Percentiles rank a stretch among this genome's conserved stretches.
These are phyloP conservation scores for Sporisorium reilianum DNA, from an alignment of 1,284 basidiomycete species.

Conservation along the genomic window DNA sequence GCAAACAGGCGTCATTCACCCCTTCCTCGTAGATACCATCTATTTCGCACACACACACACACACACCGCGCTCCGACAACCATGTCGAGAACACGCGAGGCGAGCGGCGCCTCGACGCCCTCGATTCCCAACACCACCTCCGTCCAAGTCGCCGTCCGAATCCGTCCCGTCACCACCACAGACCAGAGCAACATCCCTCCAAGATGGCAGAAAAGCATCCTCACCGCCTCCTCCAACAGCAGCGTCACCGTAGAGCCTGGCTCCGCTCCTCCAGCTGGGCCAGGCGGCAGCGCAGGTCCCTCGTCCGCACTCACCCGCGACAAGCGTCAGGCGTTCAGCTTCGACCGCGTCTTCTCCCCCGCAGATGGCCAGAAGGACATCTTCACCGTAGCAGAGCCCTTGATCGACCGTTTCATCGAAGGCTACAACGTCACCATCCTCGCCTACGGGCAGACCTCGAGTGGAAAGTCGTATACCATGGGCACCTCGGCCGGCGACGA, in stretches of 20 bases:
- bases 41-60: too few relatives aligned
- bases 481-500: slow-evolving; percentile 68
- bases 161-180: slow-evolving; percentile 85
- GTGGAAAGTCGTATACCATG: slow-evolving; percentile 98
- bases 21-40: too few relatives aligned
- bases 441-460: slow-evolving; percentile 97
- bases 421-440: slow-evolving; percentile 98
- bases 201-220: slow-evolving; percentile 89
- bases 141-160: slow-evolving; percentile 78
- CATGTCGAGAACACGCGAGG: slow-evolving; percentile 41
- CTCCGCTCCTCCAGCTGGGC: slow-evolving; percentile 41
- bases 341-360: slow-evolving; percentile 91
- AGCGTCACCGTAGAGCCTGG: slow-evolving; percentile 58
- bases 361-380: slow-evolving; percentile 84
- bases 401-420: slow-evolving; percentile 89
- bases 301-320: slow-evolving; percentile 70
- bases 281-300: slow-evolving; percentile 71
- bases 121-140: slow-evolving; percentile 30
- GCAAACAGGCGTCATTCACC: too few relatives aligned
- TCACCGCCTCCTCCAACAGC: slow-evolving; percentile 74
- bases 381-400: slow-evolving; percentile 85
- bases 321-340: slow-evolving; percentile 84
- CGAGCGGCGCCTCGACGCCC: slow-evolving; percentile 39
- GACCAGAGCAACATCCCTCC: slow-evolving; percentile 84
- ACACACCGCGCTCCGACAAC: too few relatives aligned